These are phyloP conservation scores for Trichoderma aggressivum DNA, from an alignment of 2,329 filamentous ascomycete genomes.

Conservation along the genomic window DNA sequence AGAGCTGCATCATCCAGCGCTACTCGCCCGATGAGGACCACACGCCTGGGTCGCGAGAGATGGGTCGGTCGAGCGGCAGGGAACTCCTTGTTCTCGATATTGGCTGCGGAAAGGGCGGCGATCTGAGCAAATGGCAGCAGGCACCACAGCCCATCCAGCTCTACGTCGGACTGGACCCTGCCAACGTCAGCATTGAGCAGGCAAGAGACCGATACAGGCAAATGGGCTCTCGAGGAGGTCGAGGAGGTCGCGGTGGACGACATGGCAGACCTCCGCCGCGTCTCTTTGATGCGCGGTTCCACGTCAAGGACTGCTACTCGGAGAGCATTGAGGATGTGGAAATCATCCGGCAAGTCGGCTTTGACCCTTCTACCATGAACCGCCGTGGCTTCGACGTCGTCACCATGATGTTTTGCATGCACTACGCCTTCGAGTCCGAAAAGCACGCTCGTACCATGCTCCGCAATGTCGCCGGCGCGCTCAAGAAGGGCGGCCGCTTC, in stretches of 20 bases:
- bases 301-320: constrained; percentile 88
- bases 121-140: constrained; percentile 93
- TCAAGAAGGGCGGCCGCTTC: constrained; percentile 93
- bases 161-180: constrained; percentile 92
- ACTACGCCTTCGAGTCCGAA: constrained; percentile 95
- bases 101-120: constrained; percentile 94
- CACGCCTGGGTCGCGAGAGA: constrained; percentile 56
- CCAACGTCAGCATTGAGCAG: constrained; percentile 87
- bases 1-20: constrained; percentile 95
- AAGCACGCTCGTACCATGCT: constrained; percentile 89
- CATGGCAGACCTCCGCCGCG: constrained; percentile 48
- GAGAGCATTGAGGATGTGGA: constrained; percentile 77
- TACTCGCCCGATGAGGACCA: constrained; percentile 81
- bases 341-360: constrained; percentile 82
- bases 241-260: constrained; percentile 52
- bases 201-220: constrained; percentile 77
- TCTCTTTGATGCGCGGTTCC: constrained; percentile 82
- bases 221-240: constrained; percentile 61
- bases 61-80: constrained; percentile 49
- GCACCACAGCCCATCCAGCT: constrained; percentile 87
- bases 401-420: constrained; percentile 99
- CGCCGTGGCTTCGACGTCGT: constrained; percentile 91
- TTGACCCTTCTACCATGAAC: constrained; percentile 70
- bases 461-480: constrained; percentile 79
- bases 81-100: constrained; percentile 84